Evolutionary conservation across 2,329 filamentous ascomycete genomes (phyloP), one percentile per base, ranked within the genome.

Genomic region (Emergomyces pasteurianus): DNA sequence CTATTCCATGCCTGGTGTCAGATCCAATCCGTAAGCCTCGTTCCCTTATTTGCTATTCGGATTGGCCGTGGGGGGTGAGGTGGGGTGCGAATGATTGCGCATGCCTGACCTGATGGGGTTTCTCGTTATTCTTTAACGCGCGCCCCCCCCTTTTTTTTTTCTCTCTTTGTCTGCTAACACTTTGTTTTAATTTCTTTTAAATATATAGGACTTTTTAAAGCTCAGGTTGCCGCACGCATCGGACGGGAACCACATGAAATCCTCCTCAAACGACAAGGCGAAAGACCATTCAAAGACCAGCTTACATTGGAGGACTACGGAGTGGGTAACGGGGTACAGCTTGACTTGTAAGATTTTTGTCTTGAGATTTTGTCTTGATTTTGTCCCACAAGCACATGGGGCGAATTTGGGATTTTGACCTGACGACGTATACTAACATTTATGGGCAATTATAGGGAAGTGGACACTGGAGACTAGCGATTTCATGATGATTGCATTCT

Each of bases 181-280:
- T 55, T 14, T 21, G n/a, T 18, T 36, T 9, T n/a, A 31, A 31
- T 21, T 46, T 21, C 3, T 46, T 31, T 10, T 63, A 26, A 26
- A 46, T 50, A 38, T 47, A 26, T 63, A 79, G 78, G 86, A 65
- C 82, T 92, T 63, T 90, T 96, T 78, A 96, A 96, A 77, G 86
- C 91, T 54, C 87, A 95, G 80, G 91, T 96, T 28, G 92, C 92
- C 4, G 89, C 89, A 47, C 84, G 88, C 64, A 95, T 96, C 68
- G 92, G 92, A 1, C 84, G 92, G 42, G 87, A 95, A 67, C 88
- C 92, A 52, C 89, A 92, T 70, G 90, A 96, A 77, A 96, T 97
- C 65, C 80, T 96, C 76, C 75, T 97, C 62, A 94, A 95, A 79
- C 81, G 92, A 66, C 92, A 97, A 75, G 90, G 92, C 14, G 90